Evolutionary conservation across 352 stramenopile species (phyloP).

Genomic region (Globisporangium cystogenes): DNA sequence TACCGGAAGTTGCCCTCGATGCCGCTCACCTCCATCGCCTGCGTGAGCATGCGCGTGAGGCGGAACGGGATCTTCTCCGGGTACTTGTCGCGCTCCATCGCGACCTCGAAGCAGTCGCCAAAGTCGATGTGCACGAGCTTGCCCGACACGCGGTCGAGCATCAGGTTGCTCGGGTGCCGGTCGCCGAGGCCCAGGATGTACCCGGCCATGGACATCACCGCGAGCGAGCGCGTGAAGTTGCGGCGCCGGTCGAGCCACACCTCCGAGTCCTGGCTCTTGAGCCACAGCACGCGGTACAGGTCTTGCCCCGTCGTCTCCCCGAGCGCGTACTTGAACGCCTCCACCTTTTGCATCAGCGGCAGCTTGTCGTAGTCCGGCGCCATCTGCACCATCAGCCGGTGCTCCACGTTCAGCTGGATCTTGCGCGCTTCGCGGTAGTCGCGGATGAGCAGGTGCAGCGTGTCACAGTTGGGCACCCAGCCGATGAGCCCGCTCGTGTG

Average conservation of each 20-base stretch:
- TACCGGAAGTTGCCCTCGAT: slow-evolving; percentile 99
- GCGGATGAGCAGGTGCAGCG: slow-evolving; percentile 98
- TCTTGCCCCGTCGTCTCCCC: slow-evolving; percentile 96
- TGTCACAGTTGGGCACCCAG: slow-evolving; percentile 99
- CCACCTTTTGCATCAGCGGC: slow-evolving; percentile 99
- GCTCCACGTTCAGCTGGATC: slow-evolving; percentile 95
- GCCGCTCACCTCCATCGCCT: slow-evolving; percentile 99
- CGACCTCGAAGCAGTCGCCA: slow-evolving; percentile 98
- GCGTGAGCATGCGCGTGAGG: slow-evolving; percentile 98
- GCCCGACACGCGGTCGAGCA: slow-evolving; percentile 99
- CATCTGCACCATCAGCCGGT: slow-evolving; percentile 96
- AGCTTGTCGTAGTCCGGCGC: slow-evolving; percentile 98
- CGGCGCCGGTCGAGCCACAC: slow-evolving; percentile 98
- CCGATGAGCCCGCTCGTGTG: slow-evolving; percentile 98
- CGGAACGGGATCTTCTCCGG: slow-evolving; percentile 99
- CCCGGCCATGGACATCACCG: slow-evolving; percentile 99
- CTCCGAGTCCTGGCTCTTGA: slow-evolving; percentile 98
- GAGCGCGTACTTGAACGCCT: slow-evolving; percentile 96
- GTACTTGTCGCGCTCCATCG: slow-evolving; percentile 99
- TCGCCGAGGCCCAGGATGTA: slow-evolving; percentile 99
- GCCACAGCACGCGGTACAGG: slow-evolving; percentile 98
- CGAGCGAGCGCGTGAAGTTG: slow-evolving; percentile 98
- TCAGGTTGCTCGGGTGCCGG: slow-evolving; percentile 99
- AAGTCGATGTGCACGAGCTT: slow-evolving; percentile 99
- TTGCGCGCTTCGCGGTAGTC: slow-evolving; percentile 93